Evolutionary conservation across 129 eudicot genomes (phyloP).

Genomic region (Artemisia argyi): DNA sequence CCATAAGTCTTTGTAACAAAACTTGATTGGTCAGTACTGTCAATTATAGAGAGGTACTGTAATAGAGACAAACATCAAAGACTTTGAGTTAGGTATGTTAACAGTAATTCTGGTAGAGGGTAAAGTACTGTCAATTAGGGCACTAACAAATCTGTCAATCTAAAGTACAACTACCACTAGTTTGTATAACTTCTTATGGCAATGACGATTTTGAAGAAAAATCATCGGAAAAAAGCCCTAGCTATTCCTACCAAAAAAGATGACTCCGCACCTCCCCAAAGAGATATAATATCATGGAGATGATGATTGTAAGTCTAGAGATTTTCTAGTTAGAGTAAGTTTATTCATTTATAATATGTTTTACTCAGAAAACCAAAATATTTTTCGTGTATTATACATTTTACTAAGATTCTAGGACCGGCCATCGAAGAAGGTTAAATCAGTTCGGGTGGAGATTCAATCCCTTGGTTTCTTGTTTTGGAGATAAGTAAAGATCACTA

Average conservation of each 20-base stretch:
- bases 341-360: no score
- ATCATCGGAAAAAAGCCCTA: not conserved
- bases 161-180: not conserved
- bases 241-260: constrained; percentile 34
- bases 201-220: no score
- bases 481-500: constrained; percentile 28
- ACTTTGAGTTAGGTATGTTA: no score
- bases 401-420: no score
- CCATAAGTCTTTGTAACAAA: no score
- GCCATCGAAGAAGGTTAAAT: constrained; percentile 1
- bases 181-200: no score
- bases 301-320: constrained; percentile 42
- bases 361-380: no score
- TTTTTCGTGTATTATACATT: no score
- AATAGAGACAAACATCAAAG: no score
- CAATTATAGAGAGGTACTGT: no score
- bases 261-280: constrained; percentile 6
- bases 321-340: constrained; percentile 17
- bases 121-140: constrained; percentile 38
- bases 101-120: constrained; percentile 54
- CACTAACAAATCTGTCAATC: constrained; percentile 26
- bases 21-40: no score
- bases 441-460: constrained; percentile 70
- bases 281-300: constrained; percentile 3
- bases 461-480: constrained; percentile 68